Conservation (phyloP, 164 flowering plant species). For the Vitis amurensis region DNA sequence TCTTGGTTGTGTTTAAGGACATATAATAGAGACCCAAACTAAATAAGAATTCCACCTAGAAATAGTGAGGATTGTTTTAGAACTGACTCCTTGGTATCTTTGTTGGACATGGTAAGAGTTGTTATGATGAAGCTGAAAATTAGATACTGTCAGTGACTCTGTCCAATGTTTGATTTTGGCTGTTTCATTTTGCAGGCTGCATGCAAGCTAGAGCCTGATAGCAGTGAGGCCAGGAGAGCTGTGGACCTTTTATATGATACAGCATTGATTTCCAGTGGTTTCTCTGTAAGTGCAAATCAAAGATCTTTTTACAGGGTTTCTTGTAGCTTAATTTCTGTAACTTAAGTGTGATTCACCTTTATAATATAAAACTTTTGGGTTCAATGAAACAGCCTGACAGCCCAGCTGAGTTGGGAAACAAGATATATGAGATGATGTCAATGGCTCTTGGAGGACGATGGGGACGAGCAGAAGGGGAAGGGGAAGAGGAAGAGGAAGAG, state of each 20-base stretch:
- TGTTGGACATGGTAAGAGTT: slow-evolving; percentile 1
- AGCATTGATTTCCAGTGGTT: slow-evolving; percentile 92
- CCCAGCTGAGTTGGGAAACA: slow-evolving; percentile 91
- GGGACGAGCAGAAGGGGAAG: slow-evolving; percentile 73
- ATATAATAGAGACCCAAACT: too few relatives aligned
- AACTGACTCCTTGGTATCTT: neutral
- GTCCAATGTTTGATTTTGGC: neutral
- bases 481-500: slow-evolving; percentile 22
- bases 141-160: neutral
- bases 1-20: too few relatives aligned
- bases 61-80: too few relatives aligned
- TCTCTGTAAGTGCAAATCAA: slow-evolving; percentile 51
- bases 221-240: slow-evolving; percentile 79
- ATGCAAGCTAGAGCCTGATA: slow-evolving; percentile 81
- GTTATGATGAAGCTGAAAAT: neutral
- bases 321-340: too few relatives aligned
- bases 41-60: too few relatives aligned
- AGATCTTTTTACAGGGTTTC: too few relatives aligned
- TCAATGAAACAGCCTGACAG: slow-evolving; percentile 74
- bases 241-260: slow-evolving; percentile 90
- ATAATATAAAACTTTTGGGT: neutral
- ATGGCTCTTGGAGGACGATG: slow-evolving; percentile 94
- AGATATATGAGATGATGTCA: slow-evolving; percentile 97
- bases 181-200: slow-evolving; percentile 69
- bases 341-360: neutral